Conservation (phyloP, 768 basidiomycete species). For the Tricholoma furcatifolium region DNA sequence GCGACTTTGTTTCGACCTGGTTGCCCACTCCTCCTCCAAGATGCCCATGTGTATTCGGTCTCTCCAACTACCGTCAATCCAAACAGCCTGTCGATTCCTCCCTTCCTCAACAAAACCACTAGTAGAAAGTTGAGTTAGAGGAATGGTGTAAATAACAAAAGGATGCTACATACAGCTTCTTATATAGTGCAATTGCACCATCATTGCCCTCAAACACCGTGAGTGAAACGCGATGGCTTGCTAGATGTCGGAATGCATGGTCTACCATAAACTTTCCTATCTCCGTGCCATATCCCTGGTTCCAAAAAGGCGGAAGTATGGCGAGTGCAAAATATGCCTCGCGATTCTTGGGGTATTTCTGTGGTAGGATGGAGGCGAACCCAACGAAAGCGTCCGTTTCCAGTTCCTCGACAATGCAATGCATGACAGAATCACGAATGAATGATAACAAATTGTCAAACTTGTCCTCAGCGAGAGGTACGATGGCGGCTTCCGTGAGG, state of each 20-base stretch:
- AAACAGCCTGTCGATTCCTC: background rate
- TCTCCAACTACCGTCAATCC: slow-evolving; percentile 11
- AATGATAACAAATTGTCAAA: background rate
- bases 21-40: slow-evolving; percentile 23
- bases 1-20: background rate
- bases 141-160: background rate
- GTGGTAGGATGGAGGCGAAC: slow-evolving; percentile 10
- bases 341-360: slow-evolving; percentile 13
- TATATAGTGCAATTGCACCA: slow-evolving; percentile 37
- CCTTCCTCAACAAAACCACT: background rate
- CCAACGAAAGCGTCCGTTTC: slow-evolving; percentile 7
- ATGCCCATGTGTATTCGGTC: slow-evolving; percentile 23
- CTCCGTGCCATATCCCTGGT: slow-evolving; percentile 41
- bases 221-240: slow-evolving; percentile 40
- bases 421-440: slow-evolving; percentile 7
- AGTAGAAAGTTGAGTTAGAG: background rate
- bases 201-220: slow-evolving; percentile 36
- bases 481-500: slow-evolving; percentile 10
- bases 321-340: slow-evolving; percentile 10
- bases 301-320: slow-evolving; percentile 27
- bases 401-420: slow-evolving; percentile 17
- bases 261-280: slow-evolving; percentile 38
- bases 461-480: slow-evolving; percentile 5
- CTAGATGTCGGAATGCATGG: slow-evolving; percentile 37
- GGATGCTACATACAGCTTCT: slow-evolving; percentile 35